Evolutionary conservation across 2,329 filamentous ascomycete species (phyloP).

Genomic region (Cordyceps cicadae): DNA sequence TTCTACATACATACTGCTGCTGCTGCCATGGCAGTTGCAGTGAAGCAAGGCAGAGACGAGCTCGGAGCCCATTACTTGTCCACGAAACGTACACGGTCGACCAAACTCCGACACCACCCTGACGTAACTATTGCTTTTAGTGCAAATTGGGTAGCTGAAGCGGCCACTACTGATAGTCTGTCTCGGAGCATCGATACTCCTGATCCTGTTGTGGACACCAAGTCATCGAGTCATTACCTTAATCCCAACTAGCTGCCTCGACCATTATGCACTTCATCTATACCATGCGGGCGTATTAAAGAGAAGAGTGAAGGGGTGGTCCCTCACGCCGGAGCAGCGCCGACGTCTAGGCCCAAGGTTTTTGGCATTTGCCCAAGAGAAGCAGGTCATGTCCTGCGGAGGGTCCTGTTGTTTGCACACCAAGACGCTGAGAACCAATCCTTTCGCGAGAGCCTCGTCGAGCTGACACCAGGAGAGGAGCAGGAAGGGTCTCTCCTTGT

Average conservation of each 20-base stretch:
- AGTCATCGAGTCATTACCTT: neutral
- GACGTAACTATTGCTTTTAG: neutral
- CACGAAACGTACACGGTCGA: neutral
- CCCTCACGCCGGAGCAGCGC: conserved; percentile 5
- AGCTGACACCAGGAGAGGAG: neutral
- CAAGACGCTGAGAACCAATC: conserved; percentile 2
- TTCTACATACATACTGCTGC: too few relatives aligned
- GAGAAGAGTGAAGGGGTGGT: neutral
- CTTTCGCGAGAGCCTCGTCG: neutral
- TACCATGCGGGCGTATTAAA: neutral
- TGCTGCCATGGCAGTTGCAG: neutral
- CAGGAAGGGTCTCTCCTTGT: neutral
- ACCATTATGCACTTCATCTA: neutral
- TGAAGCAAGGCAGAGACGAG: neutral
- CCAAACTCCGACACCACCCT: neutral
- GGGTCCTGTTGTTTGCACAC: neutral
- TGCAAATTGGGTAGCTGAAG: neutral
- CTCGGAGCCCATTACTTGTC: neutral
- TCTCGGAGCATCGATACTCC: neutral
- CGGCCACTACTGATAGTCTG: neutral
- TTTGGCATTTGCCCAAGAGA: neutral
- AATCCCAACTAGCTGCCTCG: neutral
- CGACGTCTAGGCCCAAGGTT: neutral
- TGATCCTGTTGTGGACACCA: neutral
- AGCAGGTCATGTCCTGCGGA: neutral